Evolutionary conservation across 164 flowering plant genomes (phyloP).

Genomic region (Macadamia tetraphylla): DNA sequence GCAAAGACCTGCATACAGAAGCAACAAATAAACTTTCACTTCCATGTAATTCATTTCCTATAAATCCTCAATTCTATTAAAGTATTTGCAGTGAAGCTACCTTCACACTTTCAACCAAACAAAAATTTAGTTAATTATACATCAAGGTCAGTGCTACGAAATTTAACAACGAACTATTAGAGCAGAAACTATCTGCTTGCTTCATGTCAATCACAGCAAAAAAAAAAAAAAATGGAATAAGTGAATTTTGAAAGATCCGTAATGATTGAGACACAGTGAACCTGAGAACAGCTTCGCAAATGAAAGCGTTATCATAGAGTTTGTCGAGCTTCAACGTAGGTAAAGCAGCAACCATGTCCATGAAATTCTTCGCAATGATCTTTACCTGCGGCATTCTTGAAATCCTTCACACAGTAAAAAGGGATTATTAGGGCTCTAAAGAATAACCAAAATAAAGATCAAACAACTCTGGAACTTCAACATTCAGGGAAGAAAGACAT

Average conservation of each 20-base stretch:
- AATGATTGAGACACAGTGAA: constrained; percentile 9
- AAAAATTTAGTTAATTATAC: not conserved
- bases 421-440: too few relatives aligned
- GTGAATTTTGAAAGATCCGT: not conserved
- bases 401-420: not conserved
- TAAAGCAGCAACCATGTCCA: constrained; percentile 96
- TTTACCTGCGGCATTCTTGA: constrained; percentile 78
- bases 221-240: not conserved
- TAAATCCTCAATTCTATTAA: not conserved
- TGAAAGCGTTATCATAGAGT: constrained; percentile 74
- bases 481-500: too few relatives aligned
- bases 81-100: too few relatives aligned
- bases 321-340: constrained; percentile 79
- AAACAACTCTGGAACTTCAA: too few relatives aligned
- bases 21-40: not conserved
- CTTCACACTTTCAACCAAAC: not conserved
- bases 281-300: constrained; percentile 97
- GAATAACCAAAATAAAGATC: too few relatives aligned
- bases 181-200: too few relatives aligned
- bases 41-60: not conserved
- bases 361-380: constrained; percentile 89
- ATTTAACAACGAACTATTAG: too few relatives aligned
- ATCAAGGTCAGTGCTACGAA: too few relatives aligned
- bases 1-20: constrained; percentile 62
- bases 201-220: not conserved